Conservation (phyloP, 2,329 filamentous ascomycete genomes). For the Alternaria panax region DNA sequence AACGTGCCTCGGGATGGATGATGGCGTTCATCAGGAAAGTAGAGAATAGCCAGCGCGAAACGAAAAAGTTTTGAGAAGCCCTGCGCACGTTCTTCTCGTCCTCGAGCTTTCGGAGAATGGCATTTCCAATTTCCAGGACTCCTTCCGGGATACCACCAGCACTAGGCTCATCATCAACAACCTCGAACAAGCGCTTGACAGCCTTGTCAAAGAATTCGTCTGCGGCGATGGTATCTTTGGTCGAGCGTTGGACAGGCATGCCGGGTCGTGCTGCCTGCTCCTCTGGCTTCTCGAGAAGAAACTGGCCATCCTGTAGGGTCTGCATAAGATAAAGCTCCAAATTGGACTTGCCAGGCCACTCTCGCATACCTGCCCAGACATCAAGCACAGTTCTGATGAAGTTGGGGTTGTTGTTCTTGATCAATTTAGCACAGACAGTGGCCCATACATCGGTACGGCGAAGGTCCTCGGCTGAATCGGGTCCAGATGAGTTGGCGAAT, state of each 20-base stretch:
- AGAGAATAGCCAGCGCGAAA: constrained; percentile 91
- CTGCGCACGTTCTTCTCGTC: constrained; percentile 74
- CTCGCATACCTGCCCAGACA: constrained; percentile 83
- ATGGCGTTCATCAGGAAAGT: constrained; percentile 84
- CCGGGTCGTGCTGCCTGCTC: constrained; percentile 73
- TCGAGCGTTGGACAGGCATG: constrained; percentile 74
- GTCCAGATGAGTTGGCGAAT: constrained; percentile 85
- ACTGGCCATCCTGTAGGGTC: constrained; percentile 89
- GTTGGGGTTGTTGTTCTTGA: constrained; percentile 77
- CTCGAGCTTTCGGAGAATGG: constrained; percentile 77
- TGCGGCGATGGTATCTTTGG: constrained; percentile 80
- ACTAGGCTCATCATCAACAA: constrained; percentile 81
- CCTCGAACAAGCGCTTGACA: constrained; percentile 80
- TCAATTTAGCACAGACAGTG: constrained; percentile 81
- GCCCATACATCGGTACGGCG: constrained; percentile 88
- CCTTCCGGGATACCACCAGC: constrained; percentile 85
- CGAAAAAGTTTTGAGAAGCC: constrained; percentile 78
- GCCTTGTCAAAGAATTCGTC: constrained; percentile 89
- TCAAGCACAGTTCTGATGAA: constrained; percentile 86
- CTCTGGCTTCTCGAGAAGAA: constrained; percentile 84
- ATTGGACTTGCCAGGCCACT: constrained; percentile 88
- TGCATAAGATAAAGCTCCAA: constrained; percentile 96
- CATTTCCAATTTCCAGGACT: constrained; percentile 82
- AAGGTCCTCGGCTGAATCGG: constrained; percentile 80
- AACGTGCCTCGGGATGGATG: constrained; percentile 81